Base-by-base conservation (phyloP, 1,284 basidiomycete genomes). In the Ustilago cynodontis region DNA sequence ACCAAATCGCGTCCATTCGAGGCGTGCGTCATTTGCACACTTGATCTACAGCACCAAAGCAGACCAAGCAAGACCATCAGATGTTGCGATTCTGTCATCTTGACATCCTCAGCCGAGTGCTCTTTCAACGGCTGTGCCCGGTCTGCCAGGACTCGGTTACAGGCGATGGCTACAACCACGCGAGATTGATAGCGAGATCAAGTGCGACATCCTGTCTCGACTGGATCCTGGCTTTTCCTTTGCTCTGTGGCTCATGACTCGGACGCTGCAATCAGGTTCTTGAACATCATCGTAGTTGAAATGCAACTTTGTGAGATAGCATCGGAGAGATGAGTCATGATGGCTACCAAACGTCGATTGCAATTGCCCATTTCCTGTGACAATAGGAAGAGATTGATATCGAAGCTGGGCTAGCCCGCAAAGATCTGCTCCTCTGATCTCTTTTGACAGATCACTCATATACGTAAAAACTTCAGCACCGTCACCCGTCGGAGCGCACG, bases 281-380 rank as follows among this genome's bases (percentile, higher is more conserved):
- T n/a, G n/a, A 16, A 6, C 35, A 37, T 16, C 35, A 8, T 37
- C 35, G 3, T 10, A 6, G 11, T 11, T 33, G 31, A 5, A 11
- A 33, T 33, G 31, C 31, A 33, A 33, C 6, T 13, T 8, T 9
- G 14, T 7, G 41, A 8, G 41, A 43, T 43, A 20, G 20, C 20
- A 43, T 20, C 41, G 47, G 47, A 52, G 50, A 52, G 50, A 52
- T 52, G 50, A 52, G 50, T 52, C 50, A 52, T 33, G 20, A 20
- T 43, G 41, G 41, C 41, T 43, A 43, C 10, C 41, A 43, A 22
- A 20, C 41, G 41, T 43, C 41, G n/a, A 43, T n/a, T 20, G 41
- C 7, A n/a, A 20, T 43, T 43, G 6, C 7, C 41, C 41, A 6
- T 7, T 20, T 43, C n/a, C 41, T n/a, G 41, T 43, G 41, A 43